Evolutionary conservation across 2,329 filamentous ascomycete species (phyloP), one percentile per base, ranked within the genome.

Genomic region (Hawksworthiomyces lignivorus): DNA sequence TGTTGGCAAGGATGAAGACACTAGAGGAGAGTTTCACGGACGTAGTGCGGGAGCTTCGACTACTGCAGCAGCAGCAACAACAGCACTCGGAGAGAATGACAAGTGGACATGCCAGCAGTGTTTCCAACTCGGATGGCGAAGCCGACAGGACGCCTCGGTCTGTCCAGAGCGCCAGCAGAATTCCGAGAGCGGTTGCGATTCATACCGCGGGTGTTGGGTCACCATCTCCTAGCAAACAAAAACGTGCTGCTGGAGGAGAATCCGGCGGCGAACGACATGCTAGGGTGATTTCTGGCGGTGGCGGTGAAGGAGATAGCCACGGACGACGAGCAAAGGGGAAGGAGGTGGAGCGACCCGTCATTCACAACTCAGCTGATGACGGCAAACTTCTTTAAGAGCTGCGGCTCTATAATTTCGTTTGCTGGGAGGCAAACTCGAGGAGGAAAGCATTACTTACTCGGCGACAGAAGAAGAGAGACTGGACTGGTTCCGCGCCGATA

Each of bases 11-110:
- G 26, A 96, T 96, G 87, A 92, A 92, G 59, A 90, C 84, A 7
- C 71, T 97, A 3, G 89, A 97, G 59, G 87, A 94, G 62, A 84
- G 88, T 12, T 90, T 97, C 59, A 75, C 84, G 3, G 87, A 95
- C 46, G 82, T 94, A n/a, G 76, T 88, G 43, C 79, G 77, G 48
- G 87, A 92, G 60, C 82, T 94, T 59, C 79, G 84, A 48, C 77
- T 79, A 48, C 64, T 76, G 58, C 76, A 68, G 61, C 61, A 59
- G 48, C 63, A 50, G 39, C 46, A 48, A 36, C 38, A 45, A 26
- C 42, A 44, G 35, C 34, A 37, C 19, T 38, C 29, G 26, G 39
- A 38, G 17, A 19, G 29, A 2, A 26, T 31, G 26, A 24, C 60
- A 35, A 57, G 61, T 35, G 65, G 62, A 29, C 61, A 61, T 26